Base-by-base conservation (phyloP, 768 basidiomycete genomes). In the Pulveroboletus sp. region DNA sequence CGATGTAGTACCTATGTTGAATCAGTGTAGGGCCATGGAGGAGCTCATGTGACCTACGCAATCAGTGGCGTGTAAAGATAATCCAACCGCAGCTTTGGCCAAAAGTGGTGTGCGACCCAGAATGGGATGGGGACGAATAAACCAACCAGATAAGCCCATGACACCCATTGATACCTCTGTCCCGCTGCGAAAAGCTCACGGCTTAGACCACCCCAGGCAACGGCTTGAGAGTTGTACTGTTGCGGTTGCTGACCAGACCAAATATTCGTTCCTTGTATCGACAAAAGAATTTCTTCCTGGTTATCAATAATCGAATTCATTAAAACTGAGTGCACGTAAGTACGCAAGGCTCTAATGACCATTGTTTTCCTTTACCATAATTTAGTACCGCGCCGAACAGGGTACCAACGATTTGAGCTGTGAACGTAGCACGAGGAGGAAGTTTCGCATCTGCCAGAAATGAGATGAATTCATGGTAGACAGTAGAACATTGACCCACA, bases 291-390 rank as follows among this genome's bases (percentile, higher is more conserved):
- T 1, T 73, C 71, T 1, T 72, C 70, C 43, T 81, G 77, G 32
- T 64, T 71, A 42, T 71, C 69, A 58, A 85, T 73, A 53, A 85
- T 78, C 1, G 73, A 72, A 53, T 79, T 81, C 81, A 82, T 81
- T 44, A 85, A 57, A 34, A 82, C 76, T 67, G 72, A 57, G 73
- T 45, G 73, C 56, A 23, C 23, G 26, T 45, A 16, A 56, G 37
- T 48, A 10, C 17, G 27, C 2, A 31, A 34, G 12, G 19, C 38
- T 37, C 17, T 3, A 11, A 8, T n/a, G n/a, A n/a, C n/a, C n/a
- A n/a, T 14, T 17, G 13, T 4, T 8, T 6, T 30, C 23, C 43
- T 69, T 38, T 37, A 76, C 77, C 53, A 44, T 74, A 78, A 58
- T 75, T 77, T 38, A 77, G 59, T 44, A 76, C 55, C 30, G 73